Conservation (phyloP, 2,329 filamentous ascomycete species). For the Zelopaecilomyces penicillatus region DNA sequence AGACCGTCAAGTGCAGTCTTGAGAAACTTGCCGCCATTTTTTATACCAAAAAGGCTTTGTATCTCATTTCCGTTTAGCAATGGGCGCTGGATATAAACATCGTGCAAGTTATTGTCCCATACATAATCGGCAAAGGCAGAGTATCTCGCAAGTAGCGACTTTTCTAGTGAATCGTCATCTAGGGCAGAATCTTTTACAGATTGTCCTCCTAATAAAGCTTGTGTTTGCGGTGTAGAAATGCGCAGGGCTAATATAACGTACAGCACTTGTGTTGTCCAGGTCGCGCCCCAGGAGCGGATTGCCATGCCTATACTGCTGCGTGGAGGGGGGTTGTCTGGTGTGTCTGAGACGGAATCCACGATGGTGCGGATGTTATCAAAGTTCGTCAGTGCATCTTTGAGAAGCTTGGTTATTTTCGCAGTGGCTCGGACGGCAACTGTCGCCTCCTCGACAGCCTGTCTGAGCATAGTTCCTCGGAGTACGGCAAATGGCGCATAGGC, state of each 20-base stretch:
- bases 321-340: too few relatives aligned
- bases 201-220: neutral
- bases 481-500: conserved; percentile 10
- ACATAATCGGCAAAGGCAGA: conserved; percentile 9
- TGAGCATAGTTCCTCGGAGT: conserved; percentile 4
- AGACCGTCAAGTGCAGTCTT: conserved; percentile 6
- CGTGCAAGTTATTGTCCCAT: conserved; percentile 2
- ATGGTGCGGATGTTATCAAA: conserved; percentile 7
- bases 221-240: neutral
- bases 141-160: neutral
- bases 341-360: neutral
- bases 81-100: conserved; percentile 5
- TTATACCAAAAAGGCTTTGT: conserved; percentile 7
- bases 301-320: conserved; percentile 11
- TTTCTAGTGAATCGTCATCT: neutral
- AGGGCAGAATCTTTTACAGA: too few relatives aligned
- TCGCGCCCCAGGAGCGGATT: conserved; percentile 11
- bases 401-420: conserved; percentile 5
- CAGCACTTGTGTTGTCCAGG: conserved; percentile 10
- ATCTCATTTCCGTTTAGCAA: conserved; percentile 10
- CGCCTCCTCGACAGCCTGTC: conserved; percentile 9
- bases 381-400: conserved; percentile 7
- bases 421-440: conserved; percentile 6
- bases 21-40: conserved; percentile 9
- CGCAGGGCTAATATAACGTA: conserved; percentile 8